Evolutionary conservation across 2,329 filamentous ascomycete genomes (phyloP), one percentile per base, ranked within the genome.

Genomic region (Pseudodiploospora longispora): DNA sequence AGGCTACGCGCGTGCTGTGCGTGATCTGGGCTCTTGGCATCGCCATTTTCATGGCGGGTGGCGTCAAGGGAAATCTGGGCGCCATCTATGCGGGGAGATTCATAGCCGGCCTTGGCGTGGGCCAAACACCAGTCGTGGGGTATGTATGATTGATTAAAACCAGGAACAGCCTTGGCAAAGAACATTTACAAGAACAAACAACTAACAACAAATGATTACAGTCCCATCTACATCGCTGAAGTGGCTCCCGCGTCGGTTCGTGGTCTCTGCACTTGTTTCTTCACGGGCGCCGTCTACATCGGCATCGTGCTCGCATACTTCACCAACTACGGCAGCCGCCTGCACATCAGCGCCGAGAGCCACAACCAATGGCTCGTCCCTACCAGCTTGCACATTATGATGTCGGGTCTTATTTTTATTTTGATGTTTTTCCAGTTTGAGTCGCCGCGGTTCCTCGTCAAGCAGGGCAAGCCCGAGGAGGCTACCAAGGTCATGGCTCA

Each of bases 261-360:
- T 43, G 84, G 86, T 51, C 75, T 90, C 27, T 88, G 83, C 57
- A 87, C 85, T 2, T 83, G 66, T 47, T 63, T 68, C 55, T 70
- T 70, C 55, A 70, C 66, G 6, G 67, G 67, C 4, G 65, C 66
- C 40, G 85, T 90, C 27, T 90, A 90, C 57, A 63, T 86, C 42
- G 86, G 85, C 27, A 87, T 89, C 49, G 83, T 90, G 54, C 70
- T 90, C 10, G 84, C 83, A 6, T 91, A 89, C 65, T 90, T 88
- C 55, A 78, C 83, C 47, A 85, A 82, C 60, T 84, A 82, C 57
- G 80, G 80, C 46, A 69, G 66, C 43, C 60, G 70, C 45, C 43
- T 78, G 36, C 66, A 78, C 58, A 64, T 80, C 27, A 60, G 64
- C 27, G 66, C 70, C 40, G 53, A 59, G n/a, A 68, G 65, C 3